Conservation (phyloP, 225 moss, liverwort and hornwort genomes). For the Bryoerythrophyllum caledonicum region DNA sequence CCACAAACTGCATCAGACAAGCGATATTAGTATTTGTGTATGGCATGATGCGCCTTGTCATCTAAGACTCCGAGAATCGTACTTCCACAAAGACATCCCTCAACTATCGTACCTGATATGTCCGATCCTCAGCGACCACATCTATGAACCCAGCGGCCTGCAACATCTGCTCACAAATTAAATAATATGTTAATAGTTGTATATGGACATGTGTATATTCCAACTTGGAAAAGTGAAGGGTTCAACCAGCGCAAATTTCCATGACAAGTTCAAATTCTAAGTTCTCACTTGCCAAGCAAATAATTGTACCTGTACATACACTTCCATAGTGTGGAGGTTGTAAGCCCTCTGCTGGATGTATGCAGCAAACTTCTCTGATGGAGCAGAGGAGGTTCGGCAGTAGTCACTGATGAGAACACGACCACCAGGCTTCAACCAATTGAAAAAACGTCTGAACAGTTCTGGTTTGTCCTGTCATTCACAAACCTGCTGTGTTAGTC, state of each 20-base stretch:
- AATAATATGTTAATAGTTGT: neutral
- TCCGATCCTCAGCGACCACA: slow-evolving; percentile 83
- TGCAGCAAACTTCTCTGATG: slow-evolving; percentile 74
- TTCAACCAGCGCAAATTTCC: no score
- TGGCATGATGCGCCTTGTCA: no score
- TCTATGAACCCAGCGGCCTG: slow-evolving; percentile 74
- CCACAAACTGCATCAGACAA: slow-evolving; percentile 80
- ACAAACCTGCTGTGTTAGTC: neutral
- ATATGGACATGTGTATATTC: neutral
- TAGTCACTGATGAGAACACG: slow-evolving; percentile 90
- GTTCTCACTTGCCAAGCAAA: no score
- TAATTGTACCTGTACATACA: slow-evolving; percentile 82
- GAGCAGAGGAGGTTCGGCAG: slow-evolving; percentile 65
- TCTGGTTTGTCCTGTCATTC: slow-evolving; percentile 72
- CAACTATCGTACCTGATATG: slow-evolving; percentile 77
- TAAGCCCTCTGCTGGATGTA: slow-evolving; percentile 91
- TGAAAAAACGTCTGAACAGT: slow-evolving; percentile 68
- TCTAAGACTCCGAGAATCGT: neutral
- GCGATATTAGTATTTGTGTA: no score
- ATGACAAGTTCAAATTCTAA: no score
- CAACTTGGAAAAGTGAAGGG: neutral
- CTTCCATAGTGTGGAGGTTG: slow-evolving; percentile 69
- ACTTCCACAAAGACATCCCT: no score
- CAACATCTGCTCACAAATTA: slow-evolving; percentile 64
- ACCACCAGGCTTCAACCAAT: slow-evolving; percentile 90